These are phyloP conservation scores for Eremothecium cymbalariae DNA, from an alignment of 1,139 yeast genomes.

Conservation along the genomic window DNA sequence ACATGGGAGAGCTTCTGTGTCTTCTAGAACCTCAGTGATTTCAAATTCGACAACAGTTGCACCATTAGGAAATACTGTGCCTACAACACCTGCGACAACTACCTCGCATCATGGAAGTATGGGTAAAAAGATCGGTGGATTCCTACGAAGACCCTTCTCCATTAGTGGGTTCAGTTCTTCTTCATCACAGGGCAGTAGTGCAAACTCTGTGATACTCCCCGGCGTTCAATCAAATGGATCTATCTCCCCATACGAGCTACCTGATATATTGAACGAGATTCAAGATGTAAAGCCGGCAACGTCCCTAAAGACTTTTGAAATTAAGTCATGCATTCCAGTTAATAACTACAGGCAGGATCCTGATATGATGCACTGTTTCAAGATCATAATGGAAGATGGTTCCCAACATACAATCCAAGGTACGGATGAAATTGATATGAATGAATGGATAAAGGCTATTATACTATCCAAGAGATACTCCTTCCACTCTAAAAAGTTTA, in stretches of 20 bases:
- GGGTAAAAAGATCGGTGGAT: constrained; percentile 37
- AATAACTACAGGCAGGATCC: constrained; percentile 30
- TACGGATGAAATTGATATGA: constrained; percentile 50
- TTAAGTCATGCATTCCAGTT: constrained; percentile 40
- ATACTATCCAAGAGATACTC: constrained; percentile 38
- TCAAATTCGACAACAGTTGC: constrained; percentile 16
- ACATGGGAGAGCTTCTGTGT: constrained; percentile 22
- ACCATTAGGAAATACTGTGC: neutral
- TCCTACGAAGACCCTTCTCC: constrained; percentile 43
- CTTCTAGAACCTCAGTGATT: constrained; percentile 19
- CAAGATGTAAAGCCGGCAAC: constrained; percentile 47
- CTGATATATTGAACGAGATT: constrained; percentile 42
- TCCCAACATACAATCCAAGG: constrained; percentile 68
- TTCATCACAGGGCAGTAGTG: constrained; percentile 35
- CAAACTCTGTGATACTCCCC: constrained; percentile 19
- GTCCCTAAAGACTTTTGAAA: constrained; percentile 47
- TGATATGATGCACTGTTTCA: constrained; percentile 40
- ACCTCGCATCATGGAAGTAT: constrained; percentile 25
- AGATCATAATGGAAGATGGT: constrained; percentile 46
- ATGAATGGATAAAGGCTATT: constrained; percentile 60
- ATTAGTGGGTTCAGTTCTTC: constrained; percentile 36
- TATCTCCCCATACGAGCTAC: constrained; percentile 50
- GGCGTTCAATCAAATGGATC: constrained; percentile 35
- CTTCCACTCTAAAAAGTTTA: constrained; percentile 35
- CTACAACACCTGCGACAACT: neutral